Evolutionary conservation across 208 protist genomes (phyloP), one percentile per base, ranked within the genome.

Genomic region (Acanthamoeba sp.): DNA sequence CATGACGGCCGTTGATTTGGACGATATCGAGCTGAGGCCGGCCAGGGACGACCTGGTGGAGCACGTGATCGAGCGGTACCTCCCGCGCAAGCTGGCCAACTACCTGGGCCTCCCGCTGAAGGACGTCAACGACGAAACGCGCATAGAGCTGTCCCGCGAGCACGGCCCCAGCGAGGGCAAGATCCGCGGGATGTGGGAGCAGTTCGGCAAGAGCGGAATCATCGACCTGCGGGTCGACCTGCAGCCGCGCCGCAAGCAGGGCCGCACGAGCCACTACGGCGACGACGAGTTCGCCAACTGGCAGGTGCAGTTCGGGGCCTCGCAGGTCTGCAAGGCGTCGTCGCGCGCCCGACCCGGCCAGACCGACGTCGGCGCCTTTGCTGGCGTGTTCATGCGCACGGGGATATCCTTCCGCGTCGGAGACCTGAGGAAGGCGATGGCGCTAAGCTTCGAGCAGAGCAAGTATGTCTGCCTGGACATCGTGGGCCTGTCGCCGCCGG

Each of bases 271-370:
- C 36, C 85, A 91, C 57, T 91, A 91, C 85, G 85, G 85, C 32
- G 85, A 91, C 85, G 85, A 91, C 20, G 85, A 91, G 36, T 91
- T 55, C n/a, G 85, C 85, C 55, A 91, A 91, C 36, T 91, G 85
- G 85, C 85, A 91, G 57, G 59, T 91, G 6, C 85, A 91, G 42
- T 91, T 91, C 52, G 85, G 85, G 3, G 34, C 85, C 7, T 91
- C 85, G 59, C 32, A 91, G 57, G 85, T 91, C 12, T 91, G 85
- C 85, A 91, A 91, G 85, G n/a, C 55, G 18, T 91, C 85, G 22
- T 91, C 85, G 32, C 48, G 85, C 6, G 85, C 85, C 29, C 48
- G 85, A 38, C 85, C 85, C 2, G 85, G 85, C 38, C 42, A 55
- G 85, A 71, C 85, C 22, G 85, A 91, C 27, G 29, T n/a, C 50